phyloP scores from a whole-genome alignment of 257 asterid genomes.

The Plantago major region DNA sequence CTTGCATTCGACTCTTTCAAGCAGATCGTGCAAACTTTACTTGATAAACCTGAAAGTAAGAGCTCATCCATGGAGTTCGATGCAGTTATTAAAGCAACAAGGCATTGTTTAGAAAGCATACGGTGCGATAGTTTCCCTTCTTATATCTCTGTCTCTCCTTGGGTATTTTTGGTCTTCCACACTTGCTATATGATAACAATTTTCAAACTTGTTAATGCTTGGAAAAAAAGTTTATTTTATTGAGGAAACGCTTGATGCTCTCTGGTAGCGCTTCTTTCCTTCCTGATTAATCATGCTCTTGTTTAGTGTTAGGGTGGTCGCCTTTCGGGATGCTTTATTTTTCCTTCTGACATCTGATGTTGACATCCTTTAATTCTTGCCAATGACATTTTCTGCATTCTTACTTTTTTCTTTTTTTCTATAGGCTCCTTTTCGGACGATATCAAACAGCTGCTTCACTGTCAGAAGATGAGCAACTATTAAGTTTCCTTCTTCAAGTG shows the following conservation, averaged over 20 bases:
- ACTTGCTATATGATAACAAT: conserved; percentile 5
- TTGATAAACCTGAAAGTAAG: conserved; percentile 34
- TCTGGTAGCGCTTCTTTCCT: conserved; percentile 7
- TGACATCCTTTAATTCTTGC: no score
- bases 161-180: conserved; percentile 15
- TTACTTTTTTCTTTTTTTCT: conserved; percentile 7
- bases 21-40: conserved; percentile 40
- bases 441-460: conserved; percentile 43
- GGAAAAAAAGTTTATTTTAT: background rate
- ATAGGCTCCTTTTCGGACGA: conserved; percentile 58
- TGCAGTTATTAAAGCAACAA: conserved; percentile 43
- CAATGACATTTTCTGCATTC: no score
- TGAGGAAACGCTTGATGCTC: conserved; percentile 17
- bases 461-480: conserved; percentile 51
- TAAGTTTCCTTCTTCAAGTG: conserved; percentile 60
- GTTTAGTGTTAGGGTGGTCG: conserved; percentile 25
- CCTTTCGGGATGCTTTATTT: background rate
- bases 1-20: conserved; percentile 45
- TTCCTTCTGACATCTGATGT: background rate
- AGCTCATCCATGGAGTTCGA: conserved; percentile 27
- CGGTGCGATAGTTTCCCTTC: conserved; percentile 38
- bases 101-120: conserved; percentile 60
- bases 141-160: conserved; percentile 5
- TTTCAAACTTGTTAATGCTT: conserved; percentile 5
- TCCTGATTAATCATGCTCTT: conserved; percentile 40